A percentile compares a stretch with the other conserved stretches of the same genome.
Conservation (phyloP, 371 early-diverging fungal genomes). For the Phascolomyces articulosus region DNA sequence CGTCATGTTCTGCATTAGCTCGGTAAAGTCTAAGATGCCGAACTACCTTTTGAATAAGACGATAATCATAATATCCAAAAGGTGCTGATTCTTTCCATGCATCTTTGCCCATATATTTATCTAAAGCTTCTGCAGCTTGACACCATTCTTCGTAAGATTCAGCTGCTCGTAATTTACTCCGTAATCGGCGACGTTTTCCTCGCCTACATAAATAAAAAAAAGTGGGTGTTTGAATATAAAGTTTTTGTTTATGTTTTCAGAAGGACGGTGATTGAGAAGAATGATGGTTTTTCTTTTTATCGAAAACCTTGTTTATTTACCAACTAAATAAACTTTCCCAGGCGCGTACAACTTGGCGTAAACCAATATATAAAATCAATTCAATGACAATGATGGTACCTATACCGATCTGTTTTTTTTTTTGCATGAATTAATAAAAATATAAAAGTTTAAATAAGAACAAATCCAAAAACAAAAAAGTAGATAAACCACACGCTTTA, state of each 20-base stretch:
- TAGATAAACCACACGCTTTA: too few relatives aligned
- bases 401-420: conserved; percentile 51
- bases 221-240: not conserved
- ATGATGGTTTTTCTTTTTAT: conserved; percentile 8
- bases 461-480: too few relatives aligned
- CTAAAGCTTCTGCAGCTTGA: conserved; percentile 68
- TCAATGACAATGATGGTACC: conserved; percentile 68
- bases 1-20: conserved; percentile 24
- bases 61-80: conserved; percentile 70
- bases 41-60: conserved; percentile 69
- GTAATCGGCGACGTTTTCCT: conserved; percentile 55
- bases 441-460: not conserved
- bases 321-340: conserved; percentile 76
- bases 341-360: conserved; percentile 74
- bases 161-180: conserved; percentile 53
- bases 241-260: too few relatives aligned
- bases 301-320: conserved; percentile 33
- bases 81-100: conserved; percentile 73
- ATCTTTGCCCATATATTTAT: conserved; percentile 69
- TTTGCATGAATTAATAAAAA: not conserved
- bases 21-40: conserved; percentile 45
- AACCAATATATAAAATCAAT: conserved; percentile 64
- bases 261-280: too few relatives aligned
- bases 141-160: conserved; percentile 75
- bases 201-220: conserved; percentile 39